Base-by-base conservation (phyloP, 2,329 filamentous ascomycete species). In the Exophiala sp. region DNA sequence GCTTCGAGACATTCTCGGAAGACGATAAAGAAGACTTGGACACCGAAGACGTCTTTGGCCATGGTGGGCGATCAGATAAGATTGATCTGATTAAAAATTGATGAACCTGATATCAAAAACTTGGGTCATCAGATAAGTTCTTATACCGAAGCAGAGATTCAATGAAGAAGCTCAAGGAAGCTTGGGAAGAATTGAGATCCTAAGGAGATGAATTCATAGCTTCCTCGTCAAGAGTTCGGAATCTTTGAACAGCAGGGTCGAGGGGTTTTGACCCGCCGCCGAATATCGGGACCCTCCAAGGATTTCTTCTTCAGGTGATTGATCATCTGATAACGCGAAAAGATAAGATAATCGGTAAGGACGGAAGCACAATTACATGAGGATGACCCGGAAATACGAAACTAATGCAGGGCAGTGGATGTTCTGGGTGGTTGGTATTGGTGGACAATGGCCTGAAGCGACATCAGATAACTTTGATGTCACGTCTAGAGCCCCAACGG, bases 11-110 rank as follows among this genome's bases (percentile, higher is more conserved):
- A 84, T 74, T 95, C 91, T 66, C 91, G 85, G 69, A 95, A 94
- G 72, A 89, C 85, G 69, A 96, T 88, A 75, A 96, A 91, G 75
- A 95, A 95, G 51, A 95, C 83, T 78, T 87, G 87, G 18, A 90
- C 83, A 59, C 87, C 81, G 70, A 91, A 91, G 54, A 91, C 84
- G 68, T 29, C 24, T 29, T 87, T 81, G 57, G 80, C 78, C 68
- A 85, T 84, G 74, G 81, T 85, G 61, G 50, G n/a, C 38, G 47
- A 43, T 43, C 21, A 12, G 52, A 44, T 48, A 21, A 45, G 48
- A 46, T 49, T 29, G 36, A 47, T 47, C 38, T 47, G 29, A 53
- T 43, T 38, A n/a, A n/a, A 16, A 16, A 16, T n/a, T 20, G 16
- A 20, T 41, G 16, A 11, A 21, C n/a, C 20, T 14, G 14, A 29